Base-by-base conservation (phyloP, 768 basidiomycete genomes). In the Lactarius hengduanensis region DNA sequence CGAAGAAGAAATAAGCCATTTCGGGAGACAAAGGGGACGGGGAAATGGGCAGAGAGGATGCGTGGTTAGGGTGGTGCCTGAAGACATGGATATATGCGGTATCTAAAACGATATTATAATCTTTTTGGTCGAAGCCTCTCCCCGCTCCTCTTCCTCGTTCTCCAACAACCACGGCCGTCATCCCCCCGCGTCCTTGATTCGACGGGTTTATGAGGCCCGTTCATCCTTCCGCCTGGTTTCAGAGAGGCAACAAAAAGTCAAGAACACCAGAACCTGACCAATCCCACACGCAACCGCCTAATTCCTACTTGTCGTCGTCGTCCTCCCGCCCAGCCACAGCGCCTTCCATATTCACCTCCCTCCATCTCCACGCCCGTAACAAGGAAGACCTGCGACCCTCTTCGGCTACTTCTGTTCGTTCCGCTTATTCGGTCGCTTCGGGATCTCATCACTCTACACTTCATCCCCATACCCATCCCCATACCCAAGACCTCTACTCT, bases 391-490 rank as follows among this genome's bases (percentile, higher is more conserved):
- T 2, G 2, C 41, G 63, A 8, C 45, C 69, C 13, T 63, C 65
- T 15, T 70, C 69, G 7, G 38, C 36, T 2, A 16, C 59, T 1
- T 70, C 69, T 10, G 3, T 36, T 28, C 59, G 54, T 9, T 66
- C 70, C 22, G 40, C 32, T 8, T 43, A 54, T 45, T 61, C 67
- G 9, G 22, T 57, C 79, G 62, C 73, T 22, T 75, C 79, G 16
- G 59, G n/a, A 6, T 76, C 79, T 26, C 75, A 77, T 67, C 72
- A 75, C 75, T 80, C 84, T 70, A 78, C 73, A 4, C 26, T 15
- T 53, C 50, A 53, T 69, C 68, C 72, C 69, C 59, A 18, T 59
- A 71, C 73, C 11, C 59, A 18, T 59, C 71, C 73, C 11, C 66
- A 16, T 59, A 71, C 73, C 11, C 66, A 74, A 58, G 63, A 64